A percentile compares a stretch with the other conserved stretches of the same genome.
Evolutionary conservation across 805 yeast species (phyloP).

Genomic region (Yarrowia deformans): DNA sequence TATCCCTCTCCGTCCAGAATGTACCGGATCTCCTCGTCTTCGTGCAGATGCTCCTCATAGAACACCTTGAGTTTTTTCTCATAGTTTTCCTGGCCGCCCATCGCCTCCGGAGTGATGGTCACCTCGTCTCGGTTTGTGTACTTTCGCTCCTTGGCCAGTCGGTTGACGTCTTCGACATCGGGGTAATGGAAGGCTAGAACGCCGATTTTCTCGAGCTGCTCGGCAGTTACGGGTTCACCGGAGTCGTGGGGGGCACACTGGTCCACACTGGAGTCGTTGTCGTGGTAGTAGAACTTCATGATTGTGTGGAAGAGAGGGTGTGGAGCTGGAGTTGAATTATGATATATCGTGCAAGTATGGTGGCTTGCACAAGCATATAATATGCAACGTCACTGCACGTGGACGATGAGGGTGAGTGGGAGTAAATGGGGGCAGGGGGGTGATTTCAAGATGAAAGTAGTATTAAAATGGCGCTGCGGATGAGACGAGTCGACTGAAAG

Average conservation of each 20-base stretch:
- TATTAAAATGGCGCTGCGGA: background rate
- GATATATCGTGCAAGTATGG: background rate
- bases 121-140: conserved; percentile 85
- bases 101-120: conserved; percentile 62
- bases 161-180: conserved; percentile 62
- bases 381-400: conserved; percentile 35
- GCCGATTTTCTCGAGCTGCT: conserved; percentile 65
- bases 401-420: background rate
- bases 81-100: conserved; percentile 70
- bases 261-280: conserved; percentile 61
- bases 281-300: conserved; percentile 70
- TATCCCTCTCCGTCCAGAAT: conserved; percentile 88
- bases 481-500: background rate
- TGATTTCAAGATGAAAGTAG: too few relatives aligned
- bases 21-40: conserved; percentile 95
- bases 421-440: too few relatives aligned
- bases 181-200: conserved; percentile 67
- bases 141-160: conserved; percentile 68
- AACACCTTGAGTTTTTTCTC: conserved; percentile 71
- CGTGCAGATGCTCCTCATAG: conserved; percentile 88
- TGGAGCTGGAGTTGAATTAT: too few relatives aligned
- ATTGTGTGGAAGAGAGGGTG: background rate
- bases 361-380: background rate
- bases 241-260: conserved; percentile 77
- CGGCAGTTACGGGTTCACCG: conserved; percentile 62